Evolutionary conservation across 148 eudicot genomes (phyloP).

Genomic region (Cornus suecica): DNA sequence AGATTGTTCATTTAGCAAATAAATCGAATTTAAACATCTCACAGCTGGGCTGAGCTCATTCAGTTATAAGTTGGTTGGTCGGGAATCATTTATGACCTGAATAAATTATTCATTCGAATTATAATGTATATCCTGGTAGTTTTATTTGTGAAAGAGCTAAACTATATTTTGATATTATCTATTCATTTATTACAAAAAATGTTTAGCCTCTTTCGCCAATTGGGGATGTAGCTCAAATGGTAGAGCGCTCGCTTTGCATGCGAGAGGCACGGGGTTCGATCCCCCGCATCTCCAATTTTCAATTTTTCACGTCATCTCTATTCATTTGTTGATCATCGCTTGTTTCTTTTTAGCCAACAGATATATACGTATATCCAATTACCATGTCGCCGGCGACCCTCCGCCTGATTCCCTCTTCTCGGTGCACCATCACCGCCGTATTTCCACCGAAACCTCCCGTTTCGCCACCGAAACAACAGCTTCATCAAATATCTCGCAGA

Average conservation of each 20-base stretch:
- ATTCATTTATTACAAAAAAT: no score
- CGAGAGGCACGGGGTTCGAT: slow-evolving; percentile 87
- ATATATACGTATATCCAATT: background rate
- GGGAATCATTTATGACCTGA: no score
- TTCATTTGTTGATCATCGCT: no score
- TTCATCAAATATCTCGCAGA: background rate
- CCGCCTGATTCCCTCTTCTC: background rate
- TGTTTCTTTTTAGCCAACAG: background rate
- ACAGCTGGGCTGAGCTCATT: no score
- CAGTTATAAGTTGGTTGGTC: no score
- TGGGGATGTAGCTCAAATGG: slow-evolving; percentile 85
- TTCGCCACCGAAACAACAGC: background rate
- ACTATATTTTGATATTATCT: no score
- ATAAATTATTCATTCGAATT: no score
- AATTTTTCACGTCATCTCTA: background rate
- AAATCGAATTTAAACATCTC: no score
- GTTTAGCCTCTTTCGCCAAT: no score
- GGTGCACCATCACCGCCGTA: background rate
- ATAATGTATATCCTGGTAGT: no score
- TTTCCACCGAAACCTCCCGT: slow-evolving; percentile 4
- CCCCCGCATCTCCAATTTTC: slow-evolving; percentile 73
- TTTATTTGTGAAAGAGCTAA: no score
- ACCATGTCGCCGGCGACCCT: background rate
- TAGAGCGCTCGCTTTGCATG: slow-evolving; percentile 79
- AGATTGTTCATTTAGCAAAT: no score